Conservation (phyloP, 78 protist genomes). For the Blattamonas nauphoetae region DNA sequence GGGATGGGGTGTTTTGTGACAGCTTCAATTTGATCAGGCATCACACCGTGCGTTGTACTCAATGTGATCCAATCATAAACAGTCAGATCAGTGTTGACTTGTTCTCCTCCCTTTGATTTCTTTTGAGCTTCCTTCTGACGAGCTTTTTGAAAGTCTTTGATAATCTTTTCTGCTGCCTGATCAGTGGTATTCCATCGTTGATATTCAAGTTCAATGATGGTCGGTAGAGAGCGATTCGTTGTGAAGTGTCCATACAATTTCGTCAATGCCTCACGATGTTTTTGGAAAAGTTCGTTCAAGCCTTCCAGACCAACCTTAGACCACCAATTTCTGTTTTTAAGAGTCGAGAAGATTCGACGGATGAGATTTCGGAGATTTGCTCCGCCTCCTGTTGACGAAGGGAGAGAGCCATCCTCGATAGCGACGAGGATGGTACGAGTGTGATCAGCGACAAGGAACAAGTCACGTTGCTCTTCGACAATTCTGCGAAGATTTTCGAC, state of each 20-base stretch:
- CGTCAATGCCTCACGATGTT: not conserved
- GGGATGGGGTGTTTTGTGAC: not conserved
- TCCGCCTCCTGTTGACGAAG: constrained; percentile 29
- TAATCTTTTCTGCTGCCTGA: not conserved
- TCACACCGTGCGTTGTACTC: not conserved
- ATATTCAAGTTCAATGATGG: not conserved
- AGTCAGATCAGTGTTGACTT: not conserved
- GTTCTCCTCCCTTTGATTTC: not conserved
- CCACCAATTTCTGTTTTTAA: constrained; percentile 17
- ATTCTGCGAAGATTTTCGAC: not conserved
- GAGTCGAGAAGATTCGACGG: constrained; percentile 14
- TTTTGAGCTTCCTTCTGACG: not conserved
- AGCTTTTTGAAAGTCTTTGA: not conserved
- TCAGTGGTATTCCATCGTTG: not conserved
- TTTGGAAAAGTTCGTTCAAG: not conserved
- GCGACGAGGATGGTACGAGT: constrained; percentile 30
- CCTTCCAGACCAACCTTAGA: constrained; percentile 16
- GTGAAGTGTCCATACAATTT: not conserved
- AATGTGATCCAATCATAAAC: not conserved
- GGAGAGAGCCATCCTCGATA: constrained; percentile 25
- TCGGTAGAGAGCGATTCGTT: not conserved
- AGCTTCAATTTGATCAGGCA: constrained; percentile 20
- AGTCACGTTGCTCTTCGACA: constrained; percentile 6
- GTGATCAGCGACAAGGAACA: constrained; percentile 24
- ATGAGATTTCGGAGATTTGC: constrained; percentile 18